Percentiles rank a stretch among this genome's conserved stretches.
phyloP scores from a whole-genome alignment of 1,284 basidiomycete genomes.

The Schizophyllum amplum region DNA sequence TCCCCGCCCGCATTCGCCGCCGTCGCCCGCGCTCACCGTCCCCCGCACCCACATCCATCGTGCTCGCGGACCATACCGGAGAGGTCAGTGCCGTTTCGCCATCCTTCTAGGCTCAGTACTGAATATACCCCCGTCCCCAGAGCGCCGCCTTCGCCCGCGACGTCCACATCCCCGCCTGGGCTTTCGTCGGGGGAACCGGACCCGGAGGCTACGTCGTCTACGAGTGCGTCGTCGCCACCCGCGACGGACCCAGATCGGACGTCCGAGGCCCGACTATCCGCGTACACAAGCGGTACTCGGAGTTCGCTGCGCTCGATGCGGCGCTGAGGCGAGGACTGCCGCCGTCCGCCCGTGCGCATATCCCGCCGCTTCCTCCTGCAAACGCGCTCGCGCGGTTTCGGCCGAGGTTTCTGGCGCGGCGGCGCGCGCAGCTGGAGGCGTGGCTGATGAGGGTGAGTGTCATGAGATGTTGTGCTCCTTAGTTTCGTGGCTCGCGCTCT shows the following conservation, averaged over 20 bases:
- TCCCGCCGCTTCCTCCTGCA: slow-evolving; percentile 65
- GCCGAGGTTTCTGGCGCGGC: slow-evolving; percentile 60
- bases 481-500: no score
- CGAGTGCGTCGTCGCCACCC: slow-evolving; percentile 56
- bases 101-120: no score
- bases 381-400: slow-evolving; percentile 59
- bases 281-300: slow-evolving; percentile 62
- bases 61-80: background rate
- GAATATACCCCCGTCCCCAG: no score
- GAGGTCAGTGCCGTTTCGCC: background rate
- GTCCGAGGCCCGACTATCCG: slow-evolving; percentile 47
- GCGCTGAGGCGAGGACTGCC: slow-evolving; percentile 46
- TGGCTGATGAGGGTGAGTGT: slow-evolving; percentile 37
- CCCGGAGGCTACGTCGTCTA: slow-evolving; percentile 61
- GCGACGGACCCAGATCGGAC: slow-evolving; percentile 25
- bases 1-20: background rate
- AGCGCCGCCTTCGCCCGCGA: slow-evolving; percentile 49
- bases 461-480: no score
- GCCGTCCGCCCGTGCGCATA: slow-evolving; percentile 28
- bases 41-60: background rate
- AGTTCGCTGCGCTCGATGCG: slow-evolving; percentile 51
- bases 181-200: slow-evolving; percentile 51
- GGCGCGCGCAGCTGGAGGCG: slow-evolving; percentile 54
- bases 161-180: slow-evolving; percentile 61
- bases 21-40: background rate